Evolutionary conservation across 2,329 filamentous ascomycete species (phyloP), one percentile per base, ranked within the genome.

Genomic region (Calonectria fujianensis): DNA sequence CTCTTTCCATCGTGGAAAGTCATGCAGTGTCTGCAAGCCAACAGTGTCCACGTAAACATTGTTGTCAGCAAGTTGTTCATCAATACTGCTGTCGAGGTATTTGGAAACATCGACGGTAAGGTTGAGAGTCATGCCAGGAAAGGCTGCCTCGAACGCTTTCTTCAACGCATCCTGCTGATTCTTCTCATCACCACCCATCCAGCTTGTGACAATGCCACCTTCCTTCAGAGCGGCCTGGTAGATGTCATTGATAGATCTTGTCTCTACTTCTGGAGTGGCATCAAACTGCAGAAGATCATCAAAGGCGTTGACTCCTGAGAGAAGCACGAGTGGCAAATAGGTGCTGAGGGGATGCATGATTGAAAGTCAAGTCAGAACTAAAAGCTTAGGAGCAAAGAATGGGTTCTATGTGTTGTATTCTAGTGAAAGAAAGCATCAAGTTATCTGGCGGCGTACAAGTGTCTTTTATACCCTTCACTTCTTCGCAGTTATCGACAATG

Each of bases 211-310:
- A 35, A 59, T 20, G 32, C 54, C 54, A 3, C 54, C 54, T n/a
- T 59, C 54, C 20, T 59, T 59, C 20, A 59, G 54, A n/a, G 54
- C 54, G 4, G 54, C 54, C 54, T 59, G 24, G 20, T 59, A 59
- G 54, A 59, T 59, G n/a, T 59, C 31, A 24, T 59, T 35, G n/a
- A 59, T 37, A 8, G 54, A 59, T 14, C 54, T 59, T 37, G 54
- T 59, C 29, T 59, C 31, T 8, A 59, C 31, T 24, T 37, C 31
- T 13, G 31, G 54, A 59, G 31, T 59, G 20, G 54, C 32, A 18
- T 37, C 37, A 32, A 59, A 59, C n/a, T 24, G 11, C 32, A 37
- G 24, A 59, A 59, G 54, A 37, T 37, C 54, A 37, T 59, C 54
- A 13, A 24, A 24, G n/a, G 54, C 54, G 9, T n/a, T 59, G 4